Evolutionary conservation across 345 rosid species (phyloP).

Genomic region (Garcia nutans): DNA sequence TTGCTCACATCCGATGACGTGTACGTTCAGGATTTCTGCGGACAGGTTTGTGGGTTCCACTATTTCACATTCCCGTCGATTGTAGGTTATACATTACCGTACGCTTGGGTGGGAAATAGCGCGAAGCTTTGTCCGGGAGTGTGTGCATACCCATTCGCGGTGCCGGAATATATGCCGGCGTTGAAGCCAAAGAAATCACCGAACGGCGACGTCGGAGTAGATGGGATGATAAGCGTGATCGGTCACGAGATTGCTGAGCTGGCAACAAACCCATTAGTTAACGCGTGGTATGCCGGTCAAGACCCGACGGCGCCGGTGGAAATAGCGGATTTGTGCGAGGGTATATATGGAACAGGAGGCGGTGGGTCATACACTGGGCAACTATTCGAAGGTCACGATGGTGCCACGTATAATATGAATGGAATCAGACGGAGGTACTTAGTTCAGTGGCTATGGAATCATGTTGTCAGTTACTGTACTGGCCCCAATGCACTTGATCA

Average conservation of each 20-base stretch:
- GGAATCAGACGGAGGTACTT: constrained; percentile 81
- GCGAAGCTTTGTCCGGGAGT: constrained; percentile 81
- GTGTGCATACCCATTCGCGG: constrained; percentile 96
- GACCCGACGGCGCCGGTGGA: constrained; percentile 92
- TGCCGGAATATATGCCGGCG: constrained; percentile 62
- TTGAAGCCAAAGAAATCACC: constrained; percentile 71
- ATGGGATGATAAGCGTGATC: constrained; percentile 94
- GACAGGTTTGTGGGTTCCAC: constrained; percentile 93
- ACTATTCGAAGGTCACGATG: constrained; percentile 54
- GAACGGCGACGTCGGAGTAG: constrained; percentile 82
- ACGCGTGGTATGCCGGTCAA: constrained; percentile 95
- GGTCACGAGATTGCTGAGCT: constrained; percentile 96
- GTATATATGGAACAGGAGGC: constrained; percentile 94
- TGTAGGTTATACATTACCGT: constrained; percentile 88
- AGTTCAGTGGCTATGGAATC: constrained; percentile 98
- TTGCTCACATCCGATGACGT: constrained; percentile 84
- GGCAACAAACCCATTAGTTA: constrained; percentile 87
- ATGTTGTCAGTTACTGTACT: constrained; percentile 69
- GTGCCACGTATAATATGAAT: constrained; percentile 85
- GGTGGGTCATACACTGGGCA: constrained; percentile 98
- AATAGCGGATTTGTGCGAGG: constrained; percentile 95
- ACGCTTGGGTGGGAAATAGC: constrained; percentile 97
- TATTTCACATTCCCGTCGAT: constrained; percentile 95
- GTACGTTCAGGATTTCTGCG: constrained; percentile 92
- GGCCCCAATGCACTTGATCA: constrained; percentile 95